Evolutionary conservation across 306 rosid genomes (phyloP), one percentile per base, ranked within the genome.

Genomic region (Trifolium subterraneum): DNA sequence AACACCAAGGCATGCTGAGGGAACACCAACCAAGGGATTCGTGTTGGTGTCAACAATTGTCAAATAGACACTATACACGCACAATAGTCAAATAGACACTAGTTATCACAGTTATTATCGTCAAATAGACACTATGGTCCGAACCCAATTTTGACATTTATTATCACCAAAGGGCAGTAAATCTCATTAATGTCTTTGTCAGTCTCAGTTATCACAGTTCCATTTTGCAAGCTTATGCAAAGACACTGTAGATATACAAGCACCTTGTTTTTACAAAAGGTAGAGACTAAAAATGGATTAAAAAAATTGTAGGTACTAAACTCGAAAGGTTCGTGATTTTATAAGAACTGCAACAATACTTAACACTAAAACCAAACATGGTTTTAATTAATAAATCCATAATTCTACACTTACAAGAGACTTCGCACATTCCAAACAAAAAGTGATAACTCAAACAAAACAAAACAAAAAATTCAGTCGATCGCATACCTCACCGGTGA

Each of bases 11-110:
- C 79, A 27, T 27, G 31, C 4, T 27, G 31, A 27, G 31, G 31
- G 31, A 27, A 27, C 31, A 27, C 31, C 31, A 27, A 25, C 29
- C 29, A 25, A 25, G 84, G 67, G 83, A 13, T 85, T 82, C 87
- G 83, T 86, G 90, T 87, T 90, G 92, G 97, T 93, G 89, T 87
- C 83, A 93, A 96, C 77, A 93, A 79, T 68, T 84, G 85, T 87
- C 91, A 91, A 89, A 86, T 70, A 90, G 44, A 92, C 74, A 88
- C 93, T 88, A 88, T 83, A 86, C 87, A 85, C 98, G 97, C 88
- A 93, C 96, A 90, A 84, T 76, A 87, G 25, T 22, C 25, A 22
- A 22, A 22, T 22, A 22, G 25, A 22, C 25, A 22, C 25, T 22
- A n/a, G n/a, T n/a, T n/a, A n/a, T n/a, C n/a, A n/a, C n/a, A n/a